A percentile compares a stretch with the other conserved stretches of the same genome.
phyloP scores from a whole-genome alignment of 83 land plant genomes.

The Picea mariana region DNA sequence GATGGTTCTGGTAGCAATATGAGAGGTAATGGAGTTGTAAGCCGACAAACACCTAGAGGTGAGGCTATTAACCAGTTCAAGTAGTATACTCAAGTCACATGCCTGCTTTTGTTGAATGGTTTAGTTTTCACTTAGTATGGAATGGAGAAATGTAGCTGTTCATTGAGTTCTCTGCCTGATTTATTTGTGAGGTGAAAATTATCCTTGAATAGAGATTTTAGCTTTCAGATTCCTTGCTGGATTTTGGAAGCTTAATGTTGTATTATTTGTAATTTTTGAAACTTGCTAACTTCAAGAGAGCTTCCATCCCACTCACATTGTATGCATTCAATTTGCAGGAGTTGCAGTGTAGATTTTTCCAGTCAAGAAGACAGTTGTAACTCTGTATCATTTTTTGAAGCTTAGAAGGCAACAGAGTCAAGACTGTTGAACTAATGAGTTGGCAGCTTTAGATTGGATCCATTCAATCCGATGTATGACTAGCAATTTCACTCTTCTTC shows the following conservation, averaged over 20 bases:
- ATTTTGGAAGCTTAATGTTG: not conserved
- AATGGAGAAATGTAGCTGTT: not conserved
- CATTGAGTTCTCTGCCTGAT: not conserved
- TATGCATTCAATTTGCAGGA: slow-evolving; percentile 5
- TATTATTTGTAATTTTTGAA: not conserved
- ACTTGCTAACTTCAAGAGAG: not conserved
- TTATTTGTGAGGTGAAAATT: slow-evolving; percentile 5
- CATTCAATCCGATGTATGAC: not conserved
- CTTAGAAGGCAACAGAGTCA: slow-evolving; percentile 18
- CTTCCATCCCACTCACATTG: not conserved
- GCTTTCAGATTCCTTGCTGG: slow-evolving; percentile 1
- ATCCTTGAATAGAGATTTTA: slow-evolving; percentile 3
- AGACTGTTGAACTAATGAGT: slow-evolving; percentile 9
- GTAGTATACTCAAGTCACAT: not conserved
- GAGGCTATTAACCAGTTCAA: not conserved
- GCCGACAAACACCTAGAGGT: slow-evolving; percentile 64
- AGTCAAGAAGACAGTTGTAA: not conserved
- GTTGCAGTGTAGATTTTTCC: slow-evolving; percentile 18
- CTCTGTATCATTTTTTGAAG: slow-evolving; percentile 16
- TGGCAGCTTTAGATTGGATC: slow-evolving; percentile 16
- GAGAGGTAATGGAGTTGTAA: slow-evolving; percentile 34
- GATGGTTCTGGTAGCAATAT: slow-evolving; percentile 34
- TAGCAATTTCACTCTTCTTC: slow-evolving; percentile 12
- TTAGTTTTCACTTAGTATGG: not conserved
- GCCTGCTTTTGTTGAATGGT: not conserved